Evolutionary conservation across 139 green algal species (phyloP).

Genomic region (Trebouxia sp.): DNA sequence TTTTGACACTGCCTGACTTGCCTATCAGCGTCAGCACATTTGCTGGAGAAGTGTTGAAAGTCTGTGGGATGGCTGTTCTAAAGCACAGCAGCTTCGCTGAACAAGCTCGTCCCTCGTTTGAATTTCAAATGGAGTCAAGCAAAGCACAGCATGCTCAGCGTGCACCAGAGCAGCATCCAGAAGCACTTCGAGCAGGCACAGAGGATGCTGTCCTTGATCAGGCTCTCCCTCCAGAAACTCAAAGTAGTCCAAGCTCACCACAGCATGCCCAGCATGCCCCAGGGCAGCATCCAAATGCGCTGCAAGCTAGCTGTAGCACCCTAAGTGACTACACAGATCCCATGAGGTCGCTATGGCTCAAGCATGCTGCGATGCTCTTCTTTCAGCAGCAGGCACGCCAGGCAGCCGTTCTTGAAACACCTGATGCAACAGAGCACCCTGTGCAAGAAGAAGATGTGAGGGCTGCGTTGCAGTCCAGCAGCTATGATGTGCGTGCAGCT

Average conservation of each 20-base stretch:
- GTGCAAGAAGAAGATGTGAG: conserved; percentile 40
- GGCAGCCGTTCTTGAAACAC: background rate
- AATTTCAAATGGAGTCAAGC: background rate
- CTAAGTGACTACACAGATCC: conserved; percentile 34
- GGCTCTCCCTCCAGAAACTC: too few relatives aligned
- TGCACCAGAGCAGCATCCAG: too few relatives aligned
- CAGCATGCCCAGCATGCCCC: too few relatives aligned
- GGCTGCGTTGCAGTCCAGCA: conserved; percentile 34
- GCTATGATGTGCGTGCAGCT: conserved; percentile 60
- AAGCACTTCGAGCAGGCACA: too few relatives aligned
- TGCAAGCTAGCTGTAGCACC: too few relatives aligned
- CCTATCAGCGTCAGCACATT: too few relatives aligned
- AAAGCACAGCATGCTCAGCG: background rate
- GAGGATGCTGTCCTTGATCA: too few relatives aligned
- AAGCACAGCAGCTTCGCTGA: too few relatives aligned
- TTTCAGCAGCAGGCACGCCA: background rate
- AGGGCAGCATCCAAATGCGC: background rate
- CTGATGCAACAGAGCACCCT: conserved; percentile 40
- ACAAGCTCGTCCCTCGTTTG: background rate
- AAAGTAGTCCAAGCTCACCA: too few relatives aligned
- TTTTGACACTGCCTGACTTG: background rate
- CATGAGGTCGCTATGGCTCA: conserved; percentile 43
- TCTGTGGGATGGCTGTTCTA: too few relatives aligned
- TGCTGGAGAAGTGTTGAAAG: too few relatives aligned
- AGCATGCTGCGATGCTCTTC: conserved; percentile 26